Base-by-base conservation (phyloP, 805 yeast species). In the Dipodascus albidus region DNA sequence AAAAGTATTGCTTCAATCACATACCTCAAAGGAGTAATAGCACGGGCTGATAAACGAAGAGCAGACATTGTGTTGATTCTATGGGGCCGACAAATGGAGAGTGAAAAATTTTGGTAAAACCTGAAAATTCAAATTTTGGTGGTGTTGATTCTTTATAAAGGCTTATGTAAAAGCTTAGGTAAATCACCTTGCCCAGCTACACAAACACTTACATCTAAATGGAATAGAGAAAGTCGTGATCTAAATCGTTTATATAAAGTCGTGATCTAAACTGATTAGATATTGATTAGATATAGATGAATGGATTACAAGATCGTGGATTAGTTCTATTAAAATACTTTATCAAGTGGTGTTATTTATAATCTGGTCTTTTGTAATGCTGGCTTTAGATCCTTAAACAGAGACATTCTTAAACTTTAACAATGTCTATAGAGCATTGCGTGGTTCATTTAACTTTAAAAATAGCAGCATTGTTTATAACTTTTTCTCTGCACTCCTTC, bases 11-110 rank as follows among this genome's bases (percentile, higher is more conserved):
- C 33, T 38, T 38, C 44, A 14, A 38, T 14, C 15, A 38, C 44
- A 4, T 38, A 38, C 44, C 44, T 38, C 44, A 38, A 38, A 38
- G 44, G 44, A 38, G 44, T 19, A 14, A 38, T 4, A 38, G 44
- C 44, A 14, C 44, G 44, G n/a, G 44, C 44, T 38, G 44, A 38
- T 38, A 38, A 4, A 38, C 44, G 44, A 38, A 38, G 17, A 38
- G 44, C 44, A 6, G 44, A 38, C 44, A 38, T 38, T 4, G 44
- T 38, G 17, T 11, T 38, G 44, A 6, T 4, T 38, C 17, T 6
- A 38, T 38, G 44, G n/a, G 20, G 6, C 6, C 20, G 14, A 17
- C 17, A 38, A 14, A 6, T 4, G n/a, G 44, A 38, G 44, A 38
- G n/a, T 11, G 15, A 17, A 38, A 38, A 38, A 38, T 38, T 38